Base-by-base conservation (phyloP, 352 stramenopile genomes). In the Phytophthora multivora region DNA sequence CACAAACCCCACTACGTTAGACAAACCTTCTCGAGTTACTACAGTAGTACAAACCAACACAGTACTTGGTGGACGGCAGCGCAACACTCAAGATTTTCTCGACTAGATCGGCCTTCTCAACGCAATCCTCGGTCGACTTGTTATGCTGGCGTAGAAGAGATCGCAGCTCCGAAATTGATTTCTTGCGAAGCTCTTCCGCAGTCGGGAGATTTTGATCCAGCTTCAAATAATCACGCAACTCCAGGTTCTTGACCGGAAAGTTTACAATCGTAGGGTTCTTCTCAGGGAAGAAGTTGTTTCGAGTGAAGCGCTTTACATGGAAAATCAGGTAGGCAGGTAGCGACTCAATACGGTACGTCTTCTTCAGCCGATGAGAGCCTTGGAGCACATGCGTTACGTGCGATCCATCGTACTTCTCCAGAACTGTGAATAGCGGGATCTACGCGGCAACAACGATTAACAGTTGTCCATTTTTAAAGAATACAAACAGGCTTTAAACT, bases 191-290 rank as follows among this genome's bases (percentile, higher is more conserved):
- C 28, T 90, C 75, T 26, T 89, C 76, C 39, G 88, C 70, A 0
- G 80, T 77, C 36, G 66, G 73, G 11, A 90, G 50, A 6, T 59
- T 63, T 26, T 74, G 63, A 23, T 89, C 73, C 26, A 89, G 62
- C 42, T 83, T 80, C 31, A 97, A 49, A 63, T 97, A 97, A 46
- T 98, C 87, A 8, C 77, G 86, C 39, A 99, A 75, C 74, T 99
- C 97, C 16, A 99, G 80, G 73, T 99, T 99, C 71, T 99, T 99
- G 26, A 99, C 93, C 5, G 97, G 97, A 62, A 99, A 99, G 30
- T 98, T 98, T 7, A 99, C 97, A 79, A 99, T 99, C 9, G 97
- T 99, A 23, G 97, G 96, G 72, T 99, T 99, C 79, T 99, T 99
- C 81, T 99, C 98, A 1, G 92, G 83, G 54, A 97, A 98, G 64